A percentile compares a stretch with the other conserved stretches of the same genome.
These are phyloP conservation scores for Achaetomium macrosporum DNA, from an alignment of 2,329 filamentous ascomycete species.

Conservation along the genomic window DNA sequence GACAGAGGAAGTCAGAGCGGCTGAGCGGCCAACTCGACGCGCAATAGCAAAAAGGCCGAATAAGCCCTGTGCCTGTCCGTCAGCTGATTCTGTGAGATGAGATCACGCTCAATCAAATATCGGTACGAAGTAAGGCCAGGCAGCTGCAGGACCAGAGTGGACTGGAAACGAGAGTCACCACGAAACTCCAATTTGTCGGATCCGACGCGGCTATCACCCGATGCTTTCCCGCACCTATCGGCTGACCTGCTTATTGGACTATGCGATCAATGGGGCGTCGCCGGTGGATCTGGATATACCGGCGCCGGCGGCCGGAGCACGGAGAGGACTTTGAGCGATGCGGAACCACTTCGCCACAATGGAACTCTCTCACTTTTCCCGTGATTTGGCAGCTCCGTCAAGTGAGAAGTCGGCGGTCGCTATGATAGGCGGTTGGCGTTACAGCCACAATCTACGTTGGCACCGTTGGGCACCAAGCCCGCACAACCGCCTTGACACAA, in stretches of 20 bases:
- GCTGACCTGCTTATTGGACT: not conserved
- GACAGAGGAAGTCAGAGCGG: too few species aligned
- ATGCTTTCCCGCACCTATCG: not conserved
- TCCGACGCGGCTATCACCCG: not conserved
- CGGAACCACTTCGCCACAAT: not conserved
- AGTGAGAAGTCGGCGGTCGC: constrained; percentile 2
- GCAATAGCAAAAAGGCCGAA: too few species aligned
- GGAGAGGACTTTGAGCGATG: not conserved
- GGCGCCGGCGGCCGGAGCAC: not conserved
- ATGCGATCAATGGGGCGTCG: too few species aligned
- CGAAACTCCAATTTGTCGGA: not conserved
- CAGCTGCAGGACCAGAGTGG: too few species aligned
- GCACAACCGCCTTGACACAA: not conserved
- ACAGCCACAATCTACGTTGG: constrained; percentile 12
- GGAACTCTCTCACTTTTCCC: not conserved
- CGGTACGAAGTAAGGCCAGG: too few species aligned
- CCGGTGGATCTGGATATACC: not conserved
- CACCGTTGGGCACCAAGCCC: constrained; percentile 20
- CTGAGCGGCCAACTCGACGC: too few species aligned
- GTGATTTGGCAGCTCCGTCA: not conserved
- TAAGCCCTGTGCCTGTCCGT: too few species aligned
- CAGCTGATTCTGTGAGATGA: too few species aligned
- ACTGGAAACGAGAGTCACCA: not conserved
- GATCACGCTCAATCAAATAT: too few species aligned
- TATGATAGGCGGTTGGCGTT: constrained; percentile 4